Conservation (phyloP, 345 rosid genomes). For the Zanthoxylum bungeanum region DNA sequence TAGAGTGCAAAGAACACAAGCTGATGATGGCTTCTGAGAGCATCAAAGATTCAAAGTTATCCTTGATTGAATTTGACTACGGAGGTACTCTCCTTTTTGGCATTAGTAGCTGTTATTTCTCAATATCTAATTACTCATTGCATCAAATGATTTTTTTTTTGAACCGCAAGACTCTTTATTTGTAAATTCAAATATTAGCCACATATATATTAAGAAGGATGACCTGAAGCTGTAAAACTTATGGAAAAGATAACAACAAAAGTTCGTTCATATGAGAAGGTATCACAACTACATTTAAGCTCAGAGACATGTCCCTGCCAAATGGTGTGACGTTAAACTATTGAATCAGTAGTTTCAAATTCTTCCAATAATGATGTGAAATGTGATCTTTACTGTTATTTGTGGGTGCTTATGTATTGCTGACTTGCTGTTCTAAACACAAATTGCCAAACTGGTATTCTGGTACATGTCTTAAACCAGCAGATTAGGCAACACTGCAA, state of each 20-base stretch:
- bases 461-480: not conserved
- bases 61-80: not conserved
- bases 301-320: not conserved
- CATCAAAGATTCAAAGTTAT: constrained; percentile 1
- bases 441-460: too few relatives aligned
- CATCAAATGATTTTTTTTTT: not conserved
- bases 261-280: not conserved
- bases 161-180: too few relatives aligned
- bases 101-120: not conserved
- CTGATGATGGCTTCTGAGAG: not conserved
- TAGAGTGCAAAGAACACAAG: not conserved
- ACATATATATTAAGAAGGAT: not conserved
- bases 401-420: not conserved
- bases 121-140: not conserved
- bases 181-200: not conserved
- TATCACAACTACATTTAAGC: not conserved
- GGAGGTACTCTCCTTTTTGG: not conserved
- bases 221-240: not conserved
- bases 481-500: not conserved
- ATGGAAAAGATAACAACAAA: not conserved
- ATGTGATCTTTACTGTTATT: too few relatives aligned
- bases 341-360: not conserved
- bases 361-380: not conserved
- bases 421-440: too few relatives aligned
- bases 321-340: not conserved